Evolutionary conservation across 73 alveolate genomes (phyloP).

Genomic region (Breviolum minutum): DNA sequence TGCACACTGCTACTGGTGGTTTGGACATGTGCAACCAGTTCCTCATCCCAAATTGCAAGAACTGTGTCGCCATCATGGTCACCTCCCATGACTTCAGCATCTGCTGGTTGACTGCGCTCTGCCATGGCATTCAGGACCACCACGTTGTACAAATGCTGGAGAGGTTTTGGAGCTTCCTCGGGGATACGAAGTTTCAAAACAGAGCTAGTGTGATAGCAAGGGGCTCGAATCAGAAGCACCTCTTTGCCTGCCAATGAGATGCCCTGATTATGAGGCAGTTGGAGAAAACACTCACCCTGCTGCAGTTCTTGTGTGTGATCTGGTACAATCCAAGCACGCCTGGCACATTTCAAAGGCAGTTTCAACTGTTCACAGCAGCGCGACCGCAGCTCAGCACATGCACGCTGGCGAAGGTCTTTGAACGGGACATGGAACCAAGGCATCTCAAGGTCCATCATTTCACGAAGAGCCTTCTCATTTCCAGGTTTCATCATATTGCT

Average conservation of each 20-base stretch:
- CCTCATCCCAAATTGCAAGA: constrained; percentile 39
- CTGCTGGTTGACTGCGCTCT: constrained; percentile 56
- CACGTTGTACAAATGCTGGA: constrained; percentile 42
- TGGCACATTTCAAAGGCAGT: constrained; percentile 35
- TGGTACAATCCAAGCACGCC: constrained; percentile 87
- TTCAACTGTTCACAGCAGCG: constrained; percentile 40
- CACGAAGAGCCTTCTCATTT: constrained; percentile 25
- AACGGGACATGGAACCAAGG: neutral
- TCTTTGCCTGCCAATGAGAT: constrained; percentile 41
- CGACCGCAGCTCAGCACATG: constrained; percentile 47
- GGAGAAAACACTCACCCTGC: constrained; percentile 58
- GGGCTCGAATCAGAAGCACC: constrained; percentile 71
- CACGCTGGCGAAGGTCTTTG: constrained; percentile 25
- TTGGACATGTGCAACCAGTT: neutral
- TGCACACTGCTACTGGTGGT: neutral
- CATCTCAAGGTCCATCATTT: constrained; percentile 17
- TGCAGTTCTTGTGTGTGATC: constrained; percentile 52
- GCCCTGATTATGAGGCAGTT: constrained; percentile 25
- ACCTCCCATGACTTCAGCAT: constrained; percentile 67
- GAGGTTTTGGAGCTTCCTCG: constrained; percentile 26
- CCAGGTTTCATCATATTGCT: constrained; percentile 5
- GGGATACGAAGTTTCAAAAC: constrained; percentile 73
- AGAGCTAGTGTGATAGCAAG: constrained; percentile 82
- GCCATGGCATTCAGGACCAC: constrained; percentile 64
- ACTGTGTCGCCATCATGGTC: constrained; percentile 79